Evolutionary conservation across 768 basidiomycete genomes (phyloP), one percentile per base, ranked within the genome.

Genomic region (Cystobasidium tubakii): DNA sequence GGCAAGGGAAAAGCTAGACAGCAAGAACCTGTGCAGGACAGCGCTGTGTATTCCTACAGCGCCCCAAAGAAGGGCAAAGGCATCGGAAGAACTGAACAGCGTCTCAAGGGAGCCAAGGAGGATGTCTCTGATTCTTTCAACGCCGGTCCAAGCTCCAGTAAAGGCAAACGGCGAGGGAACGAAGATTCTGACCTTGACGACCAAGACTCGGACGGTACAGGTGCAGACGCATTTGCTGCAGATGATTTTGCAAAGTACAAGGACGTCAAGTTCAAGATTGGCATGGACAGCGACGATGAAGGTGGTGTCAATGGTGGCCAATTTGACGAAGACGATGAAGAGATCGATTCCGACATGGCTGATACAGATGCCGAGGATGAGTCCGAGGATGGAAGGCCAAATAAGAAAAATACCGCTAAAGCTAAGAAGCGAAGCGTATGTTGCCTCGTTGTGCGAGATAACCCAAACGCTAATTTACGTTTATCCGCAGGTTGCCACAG

Each of bases 261-360:
- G 21, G 39, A 62, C n/a, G 53, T 66, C 29, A 66, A 79, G 76
- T 83, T 82, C 36, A 81, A 81, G 7, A 83, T 83, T 43, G 81
- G 83, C 44, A 84, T 84, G 42, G 79, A 82, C 43, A 78, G 73
- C 3, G 80, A 79, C 13, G 76, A 79, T 15, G 78, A 81, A 17
- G 81, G 86, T 74, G 81, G 84, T 36, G 83, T 84, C 12, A 60
- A 73, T 21, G 73, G 46, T 21, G 74, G 64, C 33, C 73, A 62
- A 13, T 75, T 76, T n/a, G 77, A 57, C 84, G 87, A 75, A 62
- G 64, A 93, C 75, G 91, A 93, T 78, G 90, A 92, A 78, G 90
- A 92, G 74, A 86, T 92, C 55, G 89, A 91, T 74, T 89, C 88
- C 75, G 92, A 93, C 77, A 88, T 84, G 75, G 91, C 90, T 0